Evolutionary conservation across 441 rosid species (phyloP), one percentile per base, ranked within the genome.

Genomic region (Pelargonium myrrhifolium): DNA sequence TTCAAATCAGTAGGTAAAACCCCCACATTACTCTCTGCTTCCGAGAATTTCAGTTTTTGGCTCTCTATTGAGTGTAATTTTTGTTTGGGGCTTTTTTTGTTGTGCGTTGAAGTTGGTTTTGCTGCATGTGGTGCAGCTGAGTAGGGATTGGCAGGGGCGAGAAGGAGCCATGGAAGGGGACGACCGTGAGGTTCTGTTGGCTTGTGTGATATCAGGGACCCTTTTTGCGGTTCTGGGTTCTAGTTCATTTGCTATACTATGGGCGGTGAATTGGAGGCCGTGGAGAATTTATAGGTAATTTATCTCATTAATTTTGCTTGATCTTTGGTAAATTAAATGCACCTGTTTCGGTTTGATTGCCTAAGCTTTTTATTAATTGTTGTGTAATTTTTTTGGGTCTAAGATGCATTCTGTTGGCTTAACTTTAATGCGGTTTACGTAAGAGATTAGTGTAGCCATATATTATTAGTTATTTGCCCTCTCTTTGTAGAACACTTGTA

Each of bases 221-320:
- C 93, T 95, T 77, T 92, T 90, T 68, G 69, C 84, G 4, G 81
- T 86, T 85, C 74, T 89, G 72, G 92, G 97, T 80, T 85, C 71
- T 64, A 86, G 91, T 71, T 95, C 99, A 3, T 90, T 87, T 80
- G 84, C 84, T 68, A 87, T 92, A 70, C 92, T 95, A 14, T 92
- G 92, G 99, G 86, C 88, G 3, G 98, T 92, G 74, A 95, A 95
- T 80, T 92, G 99, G 99, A 86, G 99, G 74, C 98, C 99, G 8
- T 95, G 98, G 99, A 81, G 98, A 84, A 89, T 92, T 72, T 95
- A 92, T 71, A 92, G 99, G 99, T 94, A 78, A 70, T 42, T 15
- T 3, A 6, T 62, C 37, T 59, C 17, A 6, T 63, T 42, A 22
- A 26, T 69, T 62, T 37, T 72, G 69, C 65, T 71, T 77, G 73